Conservation (phyloP, 108 stramenopile species). For the Poteriospumella lacustris region DNA sequence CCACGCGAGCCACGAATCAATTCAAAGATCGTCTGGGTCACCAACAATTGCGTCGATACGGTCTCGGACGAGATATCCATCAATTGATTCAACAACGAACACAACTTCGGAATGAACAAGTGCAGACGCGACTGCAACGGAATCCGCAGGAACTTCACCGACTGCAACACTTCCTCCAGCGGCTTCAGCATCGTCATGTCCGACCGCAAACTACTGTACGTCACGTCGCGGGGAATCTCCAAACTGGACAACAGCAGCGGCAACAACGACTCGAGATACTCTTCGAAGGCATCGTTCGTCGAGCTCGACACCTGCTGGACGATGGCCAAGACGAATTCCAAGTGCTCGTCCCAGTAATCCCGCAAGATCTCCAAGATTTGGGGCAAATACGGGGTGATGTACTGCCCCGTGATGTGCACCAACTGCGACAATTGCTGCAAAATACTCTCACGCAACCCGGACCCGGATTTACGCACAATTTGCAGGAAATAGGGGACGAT, state of each 20-base stretch:
- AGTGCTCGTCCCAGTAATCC: constrained; percentile 79
- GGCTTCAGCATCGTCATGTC: not conserved
- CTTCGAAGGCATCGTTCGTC: not conserved
- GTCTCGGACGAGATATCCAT: not conserved
- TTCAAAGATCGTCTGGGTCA: not conserved
- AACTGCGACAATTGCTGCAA: constrained; percentile 77
- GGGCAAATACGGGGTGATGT: constrained; percentile 76
- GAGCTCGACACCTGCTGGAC: constrained; percentile 44
- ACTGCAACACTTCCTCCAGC: not conserved
- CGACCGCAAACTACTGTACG: not conserved
- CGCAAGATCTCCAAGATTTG: constrained; percentile 78
- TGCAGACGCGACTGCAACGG: not conserved
- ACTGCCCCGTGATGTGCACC: constrained; percentile 72
- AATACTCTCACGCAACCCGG: constrained; percentile 75
- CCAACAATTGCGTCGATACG: not conserved
- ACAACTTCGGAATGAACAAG: not conserved
- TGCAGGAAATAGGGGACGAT: constrained; percentile 82
- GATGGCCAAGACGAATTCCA: constrained; percentile 70
- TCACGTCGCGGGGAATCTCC: not conserved
- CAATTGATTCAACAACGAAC: not conserved
- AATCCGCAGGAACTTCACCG: not conserved
- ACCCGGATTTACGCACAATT: constrained; percentile 16
- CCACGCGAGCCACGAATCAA: not conserved
- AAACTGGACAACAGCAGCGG: constrained; percentile 1
- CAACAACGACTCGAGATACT: not conserved